A percentile compares a stretch with the other conserved stretches of the same genome.
phyloP scores from a whole-genome alignment of 1,284 basidiomycete genomes.

The Laetiporus sulphureus region DNA sequence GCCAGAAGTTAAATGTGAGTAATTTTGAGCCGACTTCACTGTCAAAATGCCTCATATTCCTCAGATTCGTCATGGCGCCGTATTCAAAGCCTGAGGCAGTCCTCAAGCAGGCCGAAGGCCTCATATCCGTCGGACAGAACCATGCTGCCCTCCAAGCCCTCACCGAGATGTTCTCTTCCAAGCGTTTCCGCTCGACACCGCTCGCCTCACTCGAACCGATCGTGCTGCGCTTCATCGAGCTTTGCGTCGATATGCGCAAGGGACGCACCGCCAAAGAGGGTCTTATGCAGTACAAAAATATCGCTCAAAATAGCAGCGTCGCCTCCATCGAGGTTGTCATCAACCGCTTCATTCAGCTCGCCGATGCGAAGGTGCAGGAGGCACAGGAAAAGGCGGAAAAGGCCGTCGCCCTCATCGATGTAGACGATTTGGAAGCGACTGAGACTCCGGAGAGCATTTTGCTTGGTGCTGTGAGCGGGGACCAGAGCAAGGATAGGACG shows the following conservation, averaged over 20 bases:
- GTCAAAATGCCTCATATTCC: no score
- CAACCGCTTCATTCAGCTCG: constrained; percentile 81
- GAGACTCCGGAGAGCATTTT: constrained; percentile 92
- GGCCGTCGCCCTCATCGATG: constrained; percentile 55
- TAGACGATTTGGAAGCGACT: constrained; percentile 86
- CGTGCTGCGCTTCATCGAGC: constrained; percentile 89
- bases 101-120: constrained; percentile 87
- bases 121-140: constrained; percentile 85
- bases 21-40: no score
- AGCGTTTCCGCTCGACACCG: constrained; percentile 92
- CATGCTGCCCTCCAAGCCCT: constrained; percentile 86
- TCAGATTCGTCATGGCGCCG: constrained; percentile 60
- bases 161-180: constrained; percentile 89
- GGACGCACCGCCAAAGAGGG: constrained; percentile 93
- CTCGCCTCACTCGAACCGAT: constrained; percentile 91
- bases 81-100: constrained; percentile 90
- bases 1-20: no score
- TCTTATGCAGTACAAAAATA: constrained; percentile 95
- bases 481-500: constrained; percentile 93
- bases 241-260: constrained; percentile 94
- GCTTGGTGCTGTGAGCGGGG: constrained; percentile 81
- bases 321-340: constrained; percentile 92
- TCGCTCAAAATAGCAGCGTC: constrained; percentile 90
- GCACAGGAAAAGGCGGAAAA: constrained; percentile 84
- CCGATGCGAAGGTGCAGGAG: constrained; percentile 83